Evolutionary conservation across 495 filamentous ascomycete genomes (phyloP), one percentile per base, ranked within the genome.

Genomic region (Tuber aestivum): DNA sequence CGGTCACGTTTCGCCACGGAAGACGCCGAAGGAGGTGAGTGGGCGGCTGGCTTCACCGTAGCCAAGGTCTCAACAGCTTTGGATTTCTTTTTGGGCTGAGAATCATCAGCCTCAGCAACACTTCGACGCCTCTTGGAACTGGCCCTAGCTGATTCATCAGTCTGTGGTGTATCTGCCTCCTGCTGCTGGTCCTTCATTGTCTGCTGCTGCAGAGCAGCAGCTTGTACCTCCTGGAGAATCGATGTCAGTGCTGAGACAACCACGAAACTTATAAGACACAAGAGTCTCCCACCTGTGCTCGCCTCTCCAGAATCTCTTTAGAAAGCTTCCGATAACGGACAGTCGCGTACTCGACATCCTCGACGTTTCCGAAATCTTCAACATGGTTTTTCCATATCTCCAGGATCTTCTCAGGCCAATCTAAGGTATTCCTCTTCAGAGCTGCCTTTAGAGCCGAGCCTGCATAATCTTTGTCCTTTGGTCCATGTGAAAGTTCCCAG

Each of bases 331-430:
- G 79, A 61, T 80, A 70, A 44, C 75, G 75, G 45, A 82, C 81
- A 23, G 80, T 79, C n/a, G 45, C 72, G 68, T 75, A 73, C 61
- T 83, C 81, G 27, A 83, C 84, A 7, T 81, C 80, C 35, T 85
- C 84, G 3, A 83, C 76, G 21, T 85, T 83, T n/a, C 84, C 79
- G 35, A 83, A 83, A 70, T 84, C 82, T 35, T 83, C 80, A 72
- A 93, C 96, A 81, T 98, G 94, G 56, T 92, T 87, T 45, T 94
- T 84, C 76, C 92, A 97, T 32, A 91, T 88, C 77, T 94, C 92
- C 83, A 97, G 87, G 61, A 97, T 87, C 82, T 92, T 92, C 83
- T 97, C 95, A 0, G 95, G 95, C 91, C 92, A 95, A 83, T 99
- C 94, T n/a, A 99, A 82, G 41, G 87, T 88, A 38, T 78, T 78